Base-by-base conservation (phyloP, 2,329 filamentous ascomycete genomes). In the Botryotinia convoluta region DNA sequence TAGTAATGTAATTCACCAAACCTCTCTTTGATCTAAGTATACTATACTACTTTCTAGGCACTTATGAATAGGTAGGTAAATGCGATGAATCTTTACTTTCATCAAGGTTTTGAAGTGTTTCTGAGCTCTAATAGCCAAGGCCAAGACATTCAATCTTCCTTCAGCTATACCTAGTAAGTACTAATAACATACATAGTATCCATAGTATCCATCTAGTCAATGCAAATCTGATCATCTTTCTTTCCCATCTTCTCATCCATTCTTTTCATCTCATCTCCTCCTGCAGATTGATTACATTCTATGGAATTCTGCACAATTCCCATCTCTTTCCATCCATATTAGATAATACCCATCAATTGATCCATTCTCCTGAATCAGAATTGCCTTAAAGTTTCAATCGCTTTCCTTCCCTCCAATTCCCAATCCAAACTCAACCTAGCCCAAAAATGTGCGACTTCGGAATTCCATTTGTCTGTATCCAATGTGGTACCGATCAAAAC, bases 401-500 rank as follows among this genome's bases (percentile, higher is more conserved):
- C n/a, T n/a, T 14, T 37, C 63, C 26, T 20, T 26, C 26, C 32
- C 67, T 32, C 67, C 35, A 35, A 61, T 18, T 61, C 29, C n/a
- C 14, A 51, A n/a, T 54, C 26, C 16, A 18, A 57, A 7, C 12
- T 2, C n/a, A 20, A 72, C 44, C 20, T 18, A 22, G 10, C 10
- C 26, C n/a, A 26, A 75, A 42, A 22, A 75, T 74, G 72, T 48
- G 70, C 39, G 68, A 64, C 45, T 48, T 48, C n/a, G 61, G 69
- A 45, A 44, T 71, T 12, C 75, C 74, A 20, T 69, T 77, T 37
- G 51, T 77, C 44, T 78, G 75, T 39, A 73, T 77, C 42, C 75
- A 88, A 79, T 88, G 86, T 79, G 86, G 81, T 63, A 88, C 86
- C 14, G 83, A 88, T 74, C 85, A 88, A 77, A 89, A 88, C 72